Evolutionary conservation across 306 rosid genomes (phyloP).

Genomic region (Begonia peltatifolia): DNA sequence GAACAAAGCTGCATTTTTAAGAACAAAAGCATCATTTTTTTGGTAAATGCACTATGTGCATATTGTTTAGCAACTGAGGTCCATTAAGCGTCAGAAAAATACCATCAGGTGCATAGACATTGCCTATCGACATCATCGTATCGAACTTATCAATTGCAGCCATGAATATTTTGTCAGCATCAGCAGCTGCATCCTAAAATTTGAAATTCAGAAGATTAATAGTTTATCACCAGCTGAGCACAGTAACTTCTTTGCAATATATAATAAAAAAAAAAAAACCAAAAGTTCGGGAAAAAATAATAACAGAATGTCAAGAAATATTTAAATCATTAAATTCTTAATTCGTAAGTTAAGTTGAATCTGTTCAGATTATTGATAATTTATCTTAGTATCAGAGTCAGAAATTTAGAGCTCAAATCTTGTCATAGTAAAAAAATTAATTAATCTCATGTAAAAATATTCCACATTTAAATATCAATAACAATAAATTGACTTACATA

Average conservation of each 20-base stretch:
- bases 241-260: neutral
- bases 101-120: constrained; percentile 80
- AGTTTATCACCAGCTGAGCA: neutral
- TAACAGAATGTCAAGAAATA: too few relatives aligned
- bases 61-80: neutral
- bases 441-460: too few relatives aligned
- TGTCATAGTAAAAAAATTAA: too few relatives aligned
- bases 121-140: constrained; percentile 87
- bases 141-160: constrained; percentile 96
- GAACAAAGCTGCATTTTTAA: constrained; percentile 49
- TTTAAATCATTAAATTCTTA: too few relatives aligned
- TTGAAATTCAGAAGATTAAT: constrained; percentile 1
- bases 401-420: too few relatives aligned
- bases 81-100: constrained; percentile 4
- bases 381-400: too few relatives aligned
- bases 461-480: too few relatives aligned
- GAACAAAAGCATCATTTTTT: neutral
- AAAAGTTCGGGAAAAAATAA: neutral
- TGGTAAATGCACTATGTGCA: neutral
- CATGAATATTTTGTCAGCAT: constrained; percentile 85
- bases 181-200: constrained; percentile 70
- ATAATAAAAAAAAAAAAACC: neutral
- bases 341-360: too few relatives aligned
- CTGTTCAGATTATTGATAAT: too few relatives aligned
- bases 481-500: too few relatives aligned